Percentiles rank a stretch among this genome's conserved stretches.
These are phyloP conservation scores for Symbiodinium pilosum DNA, from an alignment of 73 alveolate species.

Conservation along the genomic window DNA sequence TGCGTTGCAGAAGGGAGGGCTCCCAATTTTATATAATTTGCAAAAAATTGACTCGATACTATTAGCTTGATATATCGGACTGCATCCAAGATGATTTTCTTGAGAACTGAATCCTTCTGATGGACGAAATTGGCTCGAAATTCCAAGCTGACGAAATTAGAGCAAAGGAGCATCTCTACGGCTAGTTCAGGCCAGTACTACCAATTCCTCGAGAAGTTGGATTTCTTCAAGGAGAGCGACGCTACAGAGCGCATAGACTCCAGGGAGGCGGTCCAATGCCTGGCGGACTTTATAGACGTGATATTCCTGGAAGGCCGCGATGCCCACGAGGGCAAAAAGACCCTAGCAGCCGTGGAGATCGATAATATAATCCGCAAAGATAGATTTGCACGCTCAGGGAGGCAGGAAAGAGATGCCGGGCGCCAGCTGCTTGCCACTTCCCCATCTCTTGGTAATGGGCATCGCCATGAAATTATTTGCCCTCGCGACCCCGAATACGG, in stretches of 20 bases:
- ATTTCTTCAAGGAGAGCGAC: not conserved
- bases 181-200: not conserved
- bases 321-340: not conserved
- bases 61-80: not conserved
- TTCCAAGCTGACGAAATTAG: not conserved
- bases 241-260: not conserved
- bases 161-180: not conserved
- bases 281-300: slow-evolving; percentile 2
- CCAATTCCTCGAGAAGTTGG: not conserved
- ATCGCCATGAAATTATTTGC: not conserved
- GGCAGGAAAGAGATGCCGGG: slow-evolving; percentile 17
- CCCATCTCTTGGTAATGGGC: not conserved
- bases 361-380: not conserved
- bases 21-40: not conserved
- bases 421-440: slow-evolving; percentile 14
- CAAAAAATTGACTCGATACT: not conserved
- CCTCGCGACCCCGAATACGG: not conserved
- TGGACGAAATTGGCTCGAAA: not conserved
- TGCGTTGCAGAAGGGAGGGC: slow-evolving; percentile 40
- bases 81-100: not conserved
- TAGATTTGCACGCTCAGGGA: not conserved
- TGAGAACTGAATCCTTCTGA: slow-evolving; percentile 21
- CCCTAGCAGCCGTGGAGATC: not conserved
- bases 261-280: not conserved
- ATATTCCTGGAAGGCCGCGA: not conserved